Base-by-base conservation (phyloP, 179 eudicot genomes). In the Silene noctiflora region DNA sequence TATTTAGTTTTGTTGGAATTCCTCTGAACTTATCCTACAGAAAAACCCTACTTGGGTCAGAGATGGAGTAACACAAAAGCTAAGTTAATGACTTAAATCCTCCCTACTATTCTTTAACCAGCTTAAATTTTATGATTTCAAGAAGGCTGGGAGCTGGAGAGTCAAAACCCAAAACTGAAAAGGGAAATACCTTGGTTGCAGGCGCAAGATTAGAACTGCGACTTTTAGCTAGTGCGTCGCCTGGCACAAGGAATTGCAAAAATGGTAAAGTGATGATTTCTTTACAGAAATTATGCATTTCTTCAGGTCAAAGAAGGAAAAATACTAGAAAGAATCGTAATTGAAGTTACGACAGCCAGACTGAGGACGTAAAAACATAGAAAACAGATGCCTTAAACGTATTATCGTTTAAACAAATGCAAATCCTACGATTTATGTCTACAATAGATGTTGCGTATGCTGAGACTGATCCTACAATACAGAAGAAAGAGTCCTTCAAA, bases 1-100 rank as follows among this genome's bases (percentile, higher is more conserved):
- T 95, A 85, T 93, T 93, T 82, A 95, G 85, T 79, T 88, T 88
- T 61, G 99, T 95, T 71, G 99, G 99, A 78, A 93, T 93, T 66
- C 99, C 99, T 85, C 98, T 88, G 97, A 97, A 95, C 61, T 69
- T 81, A 53, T 82, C 86, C 99, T 92, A 88, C 59, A 71, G 72
- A 84, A 76, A 71, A 84, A 27, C 74, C 81, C 81, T 74, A 77
- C 80, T 55, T 77, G 68, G 75, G 73, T 68, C 75, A 81, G 79
- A 61, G 29, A 22, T 66, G 69, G 24, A 75, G 76, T 11, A 17
- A 27, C 19, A 62, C 4, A 62, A 20, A 42, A 42, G 53, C 51
- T 20, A n/a, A 67, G 2, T 33, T 2, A 35, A 53, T n/a, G 56
- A 60, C 16, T 19, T 5, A 53, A n/a, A 48, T 46, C 17, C 56